Evolutionary conservation across 495 filamentous ascomycete genomes (phyloP).

Genomic region (Penicillium egyptiacum): DNA sequence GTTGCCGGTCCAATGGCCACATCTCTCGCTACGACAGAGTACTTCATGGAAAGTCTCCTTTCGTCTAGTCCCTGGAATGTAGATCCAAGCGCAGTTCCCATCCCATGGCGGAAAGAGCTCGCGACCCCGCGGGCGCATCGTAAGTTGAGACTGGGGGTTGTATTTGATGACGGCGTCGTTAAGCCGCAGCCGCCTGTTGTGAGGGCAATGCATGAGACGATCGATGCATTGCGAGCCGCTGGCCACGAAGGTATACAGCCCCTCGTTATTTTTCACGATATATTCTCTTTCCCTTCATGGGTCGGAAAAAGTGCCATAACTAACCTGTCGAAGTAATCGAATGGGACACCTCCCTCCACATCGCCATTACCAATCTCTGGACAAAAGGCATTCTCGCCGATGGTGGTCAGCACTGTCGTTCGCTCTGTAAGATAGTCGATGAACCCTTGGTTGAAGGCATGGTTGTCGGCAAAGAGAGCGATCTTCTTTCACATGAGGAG

Average conservation of each 20-base stretch:
- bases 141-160: conserved; percentile 49
- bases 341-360: conserved; percentile 36
- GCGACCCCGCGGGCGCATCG: conserved; percentile 17
- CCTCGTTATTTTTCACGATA: neutral
- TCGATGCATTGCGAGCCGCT: conserved; percentile 38
- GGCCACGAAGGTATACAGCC: conserved; percentile 47
- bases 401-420: conserved; percentile 53
- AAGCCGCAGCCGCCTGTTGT: conserved; percentile 53
- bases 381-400: conserved; percentile 56
- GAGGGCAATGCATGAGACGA: conserved; percentile 40
- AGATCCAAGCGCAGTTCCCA: conserved; percentile 41
- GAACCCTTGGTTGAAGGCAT: conserved; percentile 56
- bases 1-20: conserved; percentile 47
- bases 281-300: neutral
- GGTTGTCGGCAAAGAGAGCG: conserved; percentile 32
- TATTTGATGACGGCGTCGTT: conserved; percentile 54
- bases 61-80: conserved; percentile 40
- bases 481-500: conserved; percentile 26
- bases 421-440: conserved; percentile 48
- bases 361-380: conserved; percentile 30
- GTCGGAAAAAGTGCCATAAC: neutral
- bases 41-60: conserved; percentile 43
- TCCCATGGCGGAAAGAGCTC: conserved; percentile 42
- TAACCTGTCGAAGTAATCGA: conserved; percentile 36
- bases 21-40: conserved; percentile 39